Evolutionary conservation across 2,329 filamentous ascomycete species (phyloP), one percentile per base, ranked within the genome.

Genomic region (Cladosporium sp.): DNA sequence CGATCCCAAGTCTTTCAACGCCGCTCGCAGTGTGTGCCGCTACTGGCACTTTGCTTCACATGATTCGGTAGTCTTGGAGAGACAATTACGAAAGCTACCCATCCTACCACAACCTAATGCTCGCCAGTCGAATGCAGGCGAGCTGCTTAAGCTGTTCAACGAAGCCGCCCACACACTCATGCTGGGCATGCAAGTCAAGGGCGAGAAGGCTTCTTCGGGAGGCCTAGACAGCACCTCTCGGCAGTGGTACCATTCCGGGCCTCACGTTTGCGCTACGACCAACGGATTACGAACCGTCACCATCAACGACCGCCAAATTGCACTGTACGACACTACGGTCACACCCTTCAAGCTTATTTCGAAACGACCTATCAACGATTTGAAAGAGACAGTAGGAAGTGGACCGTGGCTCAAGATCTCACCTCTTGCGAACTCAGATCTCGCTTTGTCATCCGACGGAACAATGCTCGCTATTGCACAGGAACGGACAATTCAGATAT

Each of bases 401-500:
- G 68, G 68, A 6, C 67, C 69, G 12, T 72, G 68, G 69, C 59
- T 71, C 48, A 69, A 66, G 59, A 62, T 65, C 25, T 57, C 66
- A 15, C 62, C 66, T 8, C 67, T 63, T n/a, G 49, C 63, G 25
- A 65, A 64, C 53, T 64, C 64, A 40, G 65, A 71, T 53, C 58
- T 72, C 22, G 69, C 68, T 3, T 45, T 73, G 8, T 71, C 70
- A 3, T 64, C 63, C 1, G 61, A 70, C 44, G 69, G 68, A 5
- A 64, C 52, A 19, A 37, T 73, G 48, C 63, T 73, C 8, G 70
- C 70, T 3, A 61, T 73, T 9, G 69, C 70, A 10, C 66, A 69
- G 32, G 69, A 71, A 57, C 62, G 69, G 19, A 70, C 66, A 3
- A 65, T 71, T 15, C 70, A 73, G 52, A 65, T 73, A 13, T 71